Base-by-base conservation (phyloP, 2,329 filamentous ascomycete genomes). In the Hypomyces rosellus region DNA sequence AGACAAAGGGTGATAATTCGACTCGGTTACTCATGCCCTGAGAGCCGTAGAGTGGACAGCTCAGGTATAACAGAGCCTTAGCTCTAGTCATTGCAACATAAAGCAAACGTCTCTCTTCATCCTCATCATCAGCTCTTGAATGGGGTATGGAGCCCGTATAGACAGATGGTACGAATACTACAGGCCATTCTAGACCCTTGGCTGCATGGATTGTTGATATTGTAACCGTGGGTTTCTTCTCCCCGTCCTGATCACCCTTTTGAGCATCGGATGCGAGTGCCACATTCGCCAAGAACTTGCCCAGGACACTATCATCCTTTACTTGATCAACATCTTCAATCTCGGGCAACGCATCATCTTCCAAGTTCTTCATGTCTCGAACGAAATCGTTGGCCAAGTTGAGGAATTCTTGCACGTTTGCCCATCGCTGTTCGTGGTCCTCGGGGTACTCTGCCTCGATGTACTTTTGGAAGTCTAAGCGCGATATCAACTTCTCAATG, bases 51-150 rank as follows among this genome's bases (percentile, higher is more conserved):
- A 84, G 66, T 0, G 91, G 89, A 56, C 82, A 88, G 65, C 89
- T 96, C 49, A 97, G 74, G 60, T 96, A 96, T 1, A 99, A 72
- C 30, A 97, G 69, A 1, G 82, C 85, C 64, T 97, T 85, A 6
- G 93, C 92, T 64, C 92, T 78, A 3, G 92, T 99, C 91, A 99
- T 97, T 25, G 91, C 92, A 13, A 99, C 93, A 61, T 97, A 99
- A 0, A 99, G 74, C 42, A 99, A 70, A 25, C 92, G 78, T 52
- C 93, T 78, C 65, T 99, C 92, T 67, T 99, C 92, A 50, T 92
- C 86, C 3, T 78, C 75, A 63, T 97, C 89, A 42, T 96, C 91
- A 1, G 90, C 81, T 58, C 91, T 80, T 2, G 85, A 86, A 65
- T 97, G 92, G 4, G 92, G 92, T 52, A 97, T 95, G 2, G 86